Evolutionary conservation across 805 yeast species (phyloP).

Genomic region (Starmerella apicola): DNA sequence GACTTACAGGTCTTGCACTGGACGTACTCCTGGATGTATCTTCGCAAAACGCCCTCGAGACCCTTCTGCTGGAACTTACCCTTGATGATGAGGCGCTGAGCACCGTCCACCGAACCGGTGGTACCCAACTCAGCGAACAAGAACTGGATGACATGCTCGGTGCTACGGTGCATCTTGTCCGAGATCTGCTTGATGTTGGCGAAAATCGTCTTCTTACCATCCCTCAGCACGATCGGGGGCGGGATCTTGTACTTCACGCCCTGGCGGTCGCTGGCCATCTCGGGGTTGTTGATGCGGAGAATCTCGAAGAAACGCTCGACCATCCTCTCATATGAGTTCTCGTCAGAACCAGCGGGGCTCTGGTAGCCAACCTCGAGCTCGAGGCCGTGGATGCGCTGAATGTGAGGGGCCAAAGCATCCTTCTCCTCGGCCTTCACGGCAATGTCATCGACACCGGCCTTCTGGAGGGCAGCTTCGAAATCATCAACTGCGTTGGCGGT

Average conservation of each 20-base stretch:
- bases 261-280: constrained; percentile 90
- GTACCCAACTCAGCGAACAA: constrained; percentile 98
- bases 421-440: constrained; percentile 12
- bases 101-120: constrained; percentile 97
- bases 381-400: constrained; percentile 13
- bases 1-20: constrained; percentile 98
- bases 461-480: constrained; percentile 77
- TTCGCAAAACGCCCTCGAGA: constrained; percentile 88
- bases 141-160: constrained; percentile 93
- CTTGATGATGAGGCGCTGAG: constrained; percentile 88
- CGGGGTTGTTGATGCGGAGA: constrained; percentile 89
- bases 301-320: constrained; percentile 76
- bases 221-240: constrained; percentile 93
- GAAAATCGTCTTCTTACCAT: constrained; percentile 94
- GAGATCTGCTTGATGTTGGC: constrained; percentile 93
- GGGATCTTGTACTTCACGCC: constrained; percentile 92
- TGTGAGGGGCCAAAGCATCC: constrained; percentile 14
- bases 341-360: constrained; percentile 16
- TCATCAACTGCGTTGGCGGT: constrained; percentile 52
- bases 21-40: constrained; percentile 93
- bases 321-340: constrained; percentile 57
- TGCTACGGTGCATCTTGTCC: constrained; percentile 86
- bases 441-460: constrained; percentile 69
- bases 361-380: constrained; percentile 17
- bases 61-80: constrained; percentile 98